phyloP scores from a whole-genome alignment of 306 rosid species.

The Cicer pinnatifidum region DNA sequence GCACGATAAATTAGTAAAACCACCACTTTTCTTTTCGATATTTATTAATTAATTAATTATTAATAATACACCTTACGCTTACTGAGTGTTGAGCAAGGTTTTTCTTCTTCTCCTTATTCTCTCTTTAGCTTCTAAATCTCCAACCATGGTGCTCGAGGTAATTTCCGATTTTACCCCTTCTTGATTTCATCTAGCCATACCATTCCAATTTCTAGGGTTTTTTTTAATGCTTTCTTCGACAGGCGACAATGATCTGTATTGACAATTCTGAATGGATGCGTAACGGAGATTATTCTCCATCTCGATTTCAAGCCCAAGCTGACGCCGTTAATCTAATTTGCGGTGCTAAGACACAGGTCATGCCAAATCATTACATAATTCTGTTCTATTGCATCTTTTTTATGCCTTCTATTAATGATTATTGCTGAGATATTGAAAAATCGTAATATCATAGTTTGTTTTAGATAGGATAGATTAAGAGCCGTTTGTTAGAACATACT shows the following conservation, averaged over 20 bases:
- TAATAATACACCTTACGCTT: no score
- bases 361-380: background rate
- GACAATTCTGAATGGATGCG: conserved; percentile 99
- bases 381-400: background rate
- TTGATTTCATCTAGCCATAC: conserved; percentile 19
- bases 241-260: conserved; percentile 97
- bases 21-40: no score
- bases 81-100: no score
- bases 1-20: no score
- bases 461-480: no score
- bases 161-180: background rate
- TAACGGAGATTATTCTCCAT: conserved; percentile 86
- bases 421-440: background rate
- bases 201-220: conserved; percentile 57
- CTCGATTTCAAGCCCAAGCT: conserved; percentile 91
- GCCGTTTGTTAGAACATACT: no score
- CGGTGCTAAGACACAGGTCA: conserved; percentile 97
- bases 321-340: conserved; percentile 95
- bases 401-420: background rate
- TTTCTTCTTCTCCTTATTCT: no score
- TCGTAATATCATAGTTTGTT: background rate
- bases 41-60: no score
- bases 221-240: conserved; percentile 5
- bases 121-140: conserved; percentile 37
- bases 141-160: conserved; percentile 95